Evolutionary conservation across 352 stramenopile genomes (phyloP), one percentile per base, ranked within the genome.

Genomic region (Pythium folliculosum): DNA sequence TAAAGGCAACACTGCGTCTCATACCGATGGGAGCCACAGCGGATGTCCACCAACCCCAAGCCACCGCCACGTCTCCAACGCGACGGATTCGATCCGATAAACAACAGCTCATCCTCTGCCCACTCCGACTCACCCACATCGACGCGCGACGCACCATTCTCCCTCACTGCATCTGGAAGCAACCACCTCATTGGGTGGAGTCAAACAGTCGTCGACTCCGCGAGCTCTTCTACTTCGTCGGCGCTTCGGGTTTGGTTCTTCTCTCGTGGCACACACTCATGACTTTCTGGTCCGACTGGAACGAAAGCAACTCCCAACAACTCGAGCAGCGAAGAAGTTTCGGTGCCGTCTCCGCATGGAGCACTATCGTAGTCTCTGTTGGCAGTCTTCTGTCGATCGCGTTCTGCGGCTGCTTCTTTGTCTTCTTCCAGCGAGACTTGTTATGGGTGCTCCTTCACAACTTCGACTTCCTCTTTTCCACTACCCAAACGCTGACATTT

Each of bases 391-490:
- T 47, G 25, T 49, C 53, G 6, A n/a, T 47, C 21, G 17, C 17
- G 8, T 62, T 62, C n/a, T 62, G 55, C 22, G 38, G 38, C 5
- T 32, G n/a, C 13, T 64, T 64, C 44, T 16, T 56, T 9, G 30
- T 62, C 16, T 30, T 60, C 23, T 56, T 47, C 30, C 61, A 68
- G 43, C 61, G 54, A 4, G 50, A 60, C 12, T 35, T 68, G 30
- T 43, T 68, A 12, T 51, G 40, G 3, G 10, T 16, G 5, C 38
- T 68, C 9, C 19, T 60, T 17, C 30, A 32, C 25, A 62, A 49
- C n/a, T 68, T 68, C 43, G 61, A 68, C 52, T 57, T 51, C 27
- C 22, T 50, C 23, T 68, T 68, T 27, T 57, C 52, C 1, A 5
- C 21, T 1, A 6, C 12, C 13, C 61, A 68, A 22, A 27, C 38